Base-by-base conservation (phyloP, 805 yeast species). In the Brettanomyces sp. region DNA sequence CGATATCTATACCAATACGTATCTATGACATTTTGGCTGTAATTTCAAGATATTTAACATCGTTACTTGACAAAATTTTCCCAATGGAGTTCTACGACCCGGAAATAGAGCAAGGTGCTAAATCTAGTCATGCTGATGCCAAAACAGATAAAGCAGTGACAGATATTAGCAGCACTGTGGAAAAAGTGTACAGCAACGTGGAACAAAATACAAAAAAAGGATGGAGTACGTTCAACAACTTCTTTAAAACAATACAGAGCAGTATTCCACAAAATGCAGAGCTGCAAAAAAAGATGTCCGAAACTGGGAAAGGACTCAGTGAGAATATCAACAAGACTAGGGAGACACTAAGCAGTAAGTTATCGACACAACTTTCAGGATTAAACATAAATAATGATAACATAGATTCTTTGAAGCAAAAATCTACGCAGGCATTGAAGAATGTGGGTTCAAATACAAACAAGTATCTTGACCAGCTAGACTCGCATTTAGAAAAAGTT, bases 401-500 rank as follows among this genome's bases (percentile, higher is more conserved):
- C 21, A 30, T 41, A 11, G 14, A 41, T 11, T 11, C 5, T 11
- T 24, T 36, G 28, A 43, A 37, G 45, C 9, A n/a, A 38, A 59
- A 52, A 8, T 49, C 56, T n/a, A 54, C 54, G 21, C 56, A 51
- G 37, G 38, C 57, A 42, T 53, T 65, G 32, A 48, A 54, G 35
- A 51, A 55, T 37, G 46, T 64, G 34, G 62, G 59, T 35, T 60
- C 59, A 41, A 63, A 69, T 50, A 80, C 89, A 6, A 87, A 84
- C 53, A 72, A 71, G 41, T 77, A 75, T 44, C 67, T 89, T 43
- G 90, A 86, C 50, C 74, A 77, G 6, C 70, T 90, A 49, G 97
- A 89, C 60, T 66, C 76, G 51, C 82, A 80, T 53, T 68, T 90
- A 41, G 95, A 85, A 53, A 69, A 70, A 45, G 80, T 87, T 6